These are phyloP conservation scores for Entrophospora sp. DNA, from an alignment of 192 early-diverging fungal genomes.

Conservation along the genomic window DNA sequence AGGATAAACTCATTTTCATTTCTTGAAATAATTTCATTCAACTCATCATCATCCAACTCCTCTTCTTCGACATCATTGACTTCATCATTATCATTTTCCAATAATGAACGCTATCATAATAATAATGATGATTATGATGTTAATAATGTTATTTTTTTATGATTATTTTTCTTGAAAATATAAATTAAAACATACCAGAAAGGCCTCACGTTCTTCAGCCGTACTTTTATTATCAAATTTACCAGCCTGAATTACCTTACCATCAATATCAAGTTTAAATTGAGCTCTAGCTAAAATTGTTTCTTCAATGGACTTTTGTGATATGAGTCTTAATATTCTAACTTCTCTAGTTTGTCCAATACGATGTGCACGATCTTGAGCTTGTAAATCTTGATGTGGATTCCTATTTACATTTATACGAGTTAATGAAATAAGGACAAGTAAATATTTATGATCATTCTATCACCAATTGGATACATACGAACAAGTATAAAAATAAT, in stretches of 20 bases:
- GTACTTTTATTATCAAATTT: conserved; percentile 98
- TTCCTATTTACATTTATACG: conserved; percentile 47
- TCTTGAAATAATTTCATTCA: conserved; percentile 88
- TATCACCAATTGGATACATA: too few species aligned
- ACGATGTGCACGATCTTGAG: conserved; percentile 98
- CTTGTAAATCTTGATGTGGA: conserved; percentile 97
- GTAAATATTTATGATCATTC: neutral
- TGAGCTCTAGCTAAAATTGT: conserved; percentile 87
- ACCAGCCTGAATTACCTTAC: conserved; percentile 98
- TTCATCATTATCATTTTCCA: conserved; percentile 60
- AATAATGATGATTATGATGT: too few species aligned
- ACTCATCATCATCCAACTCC: conserved; percentile 75
- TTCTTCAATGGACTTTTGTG: conserved; percentile 88
- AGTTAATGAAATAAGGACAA: neutral
- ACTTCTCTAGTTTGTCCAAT: conserved; percentile 99
- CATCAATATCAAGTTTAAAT: conserved; percentile 94
- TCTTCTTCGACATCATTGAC: conserved; percentile 64
- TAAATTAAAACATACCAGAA: conserved; percentile 40
- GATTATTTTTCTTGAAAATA: too few species aligned
- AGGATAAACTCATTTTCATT: conserved; percentile 68
- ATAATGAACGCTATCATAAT: conserved; percentile 59
- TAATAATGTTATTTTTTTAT: too few species aligned
- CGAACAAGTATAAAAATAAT: too few species aligned
- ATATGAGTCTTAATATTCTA: conserved; percentile 85
- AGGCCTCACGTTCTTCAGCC: conserved; percentile 84